Conservation (phyloP, 2,329 filamentous ascomycete genomes). For the Akanthomyces muscarius region DNA sequence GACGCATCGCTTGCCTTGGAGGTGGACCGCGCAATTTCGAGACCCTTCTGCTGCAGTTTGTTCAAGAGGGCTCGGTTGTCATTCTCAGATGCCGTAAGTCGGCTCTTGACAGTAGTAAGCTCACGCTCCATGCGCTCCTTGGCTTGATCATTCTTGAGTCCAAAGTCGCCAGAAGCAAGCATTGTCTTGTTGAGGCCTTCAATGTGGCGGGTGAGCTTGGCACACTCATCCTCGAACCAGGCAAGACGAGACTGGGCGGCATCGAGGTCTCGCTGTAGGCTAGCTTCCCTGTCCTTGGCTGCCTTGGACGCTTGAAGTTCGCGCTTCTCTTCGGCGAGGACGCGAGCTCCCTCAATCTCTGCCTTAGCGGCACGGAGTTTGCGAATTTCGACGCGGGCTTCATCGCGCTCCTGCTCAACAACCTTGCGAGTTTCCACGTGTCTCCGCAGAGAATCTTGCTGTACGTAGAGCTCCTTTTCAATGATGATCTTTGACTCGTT, state of each 20-base stretch:
- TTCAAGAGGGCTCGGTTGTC: constrained; percentile 94
- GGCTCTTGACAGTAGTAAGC: constrained; percentile 83
- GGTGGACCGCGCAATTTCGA: constrained; percentile 88
- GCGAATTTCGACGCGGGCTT: constrained; percentile 81
- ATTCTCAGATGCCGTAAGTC: constrained; percentile 87
- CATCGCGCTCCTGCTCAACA: constrained; percentile 83
- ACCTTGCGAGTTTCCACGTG: constrained; percentile 75
- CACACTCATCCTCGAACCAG: constrained; percentile 76
- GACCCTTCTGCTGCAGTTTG: constrained; percentile 94
- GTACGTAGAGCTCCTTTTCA: constrained; percentile 94
- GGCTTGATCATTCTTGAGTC: constrained; percentile 84
- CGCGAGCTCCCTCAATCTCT: constrained; percentile 77
- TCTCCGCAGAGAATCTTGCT: constrained; percentile 85
- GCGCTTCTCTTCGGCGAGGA: constrained; percentile 75
- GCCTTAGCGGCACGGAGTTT: constrained; percentile 78
- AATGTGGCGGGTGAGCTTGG: constrained; percentile 71
- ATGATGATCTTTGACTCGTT: constrained; percentile 96
- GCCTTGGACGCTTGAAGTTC: constrained; percentile 75
- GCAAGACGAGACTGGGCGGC: constrained; percentile 70
- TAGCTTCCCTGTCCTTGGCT: constrained; percentile 75
- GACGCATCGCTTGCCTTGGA: constrained; percentile 83
- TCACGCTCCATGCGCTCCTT: constrained; percentile 92
- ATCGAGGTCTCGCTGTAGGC: constrained; percentile 74
- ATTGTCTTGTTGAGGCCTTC: constrained; percentile 85
- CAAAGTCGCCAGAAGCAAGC: constrained; percentile 83